A percentile compares a stretch with the other conserved stretches of the same genome.
Conservation (phyloP, 768 basidiomycete species). For the Cytidiella melzeri region DNA sequence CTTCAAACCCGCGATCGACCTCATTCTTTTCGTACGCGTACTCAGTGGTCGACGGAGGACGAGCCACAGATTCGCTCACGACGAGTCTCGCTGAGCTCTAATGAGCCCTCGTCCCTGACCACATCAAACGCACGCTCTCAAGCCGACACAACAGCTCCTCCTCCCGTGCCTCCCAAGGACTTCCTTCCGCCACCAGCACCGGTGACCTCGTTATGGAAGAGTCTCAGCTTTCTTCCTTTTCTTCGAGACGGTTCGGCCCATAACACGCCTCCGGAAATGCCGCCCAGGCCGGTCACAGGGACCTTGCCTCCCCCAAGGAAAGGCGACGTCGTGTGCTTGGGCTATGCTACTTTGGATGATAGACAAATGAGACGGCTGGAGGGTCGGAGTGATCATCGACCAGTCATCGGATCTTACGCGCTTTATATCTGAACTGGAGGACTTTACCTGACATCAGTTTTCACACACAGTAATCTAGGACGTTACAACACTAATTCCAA, state of each 20-base stretch:
- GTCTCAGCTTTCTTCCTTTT: conserved; percentile 36
- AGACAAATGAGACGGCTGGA: conserved; percentile 67
- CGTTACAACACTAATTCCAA: too few relatives aligned
- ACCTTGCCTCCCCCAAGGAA: conserved; percentile 29
- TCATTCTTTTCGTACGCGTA: not conserved
- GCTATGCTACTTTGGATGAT: conserved; percentile 72
- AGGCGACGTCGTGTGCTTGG: conserved; percentile 70
- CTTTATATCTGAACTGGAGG: conserved; percentile 41
- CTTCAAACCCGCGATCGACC: not conserved
- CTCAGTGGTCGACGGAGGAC: not conserved
- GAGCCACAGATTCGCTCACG: not conserved
- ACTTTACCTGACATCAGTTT: not conserved
- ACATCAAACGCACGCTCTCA: too few relatives aligned
- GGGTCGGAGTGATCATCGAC: conserved; percentile 79
- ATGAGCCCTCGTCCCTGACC: not conserved
- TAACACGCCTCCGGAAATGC: conserved; percentile 14
- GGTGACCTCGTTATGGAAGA: conserved; percentile 36
- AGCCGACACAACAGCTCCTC: too few relatives aligned
- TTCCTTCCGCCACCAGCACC: conserved; percentile 1
- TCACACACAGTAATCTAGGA: not conserved
- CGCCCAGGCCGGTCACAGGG: conserved; percentile 12
- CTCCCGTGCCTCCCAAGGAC: conserved; percentile 12
- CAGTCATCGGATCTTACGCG: conserved; percentile 76
- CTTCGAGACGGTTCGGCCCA: conserved; percentile 34
- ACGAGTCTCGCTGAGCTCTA: not conserved